These are phyloP conservation scores for Hemisphaericaspora xylofermentans DNA, from an alignment of 1,139 yeast genomes.

Conservation along the genomic window DNA sequence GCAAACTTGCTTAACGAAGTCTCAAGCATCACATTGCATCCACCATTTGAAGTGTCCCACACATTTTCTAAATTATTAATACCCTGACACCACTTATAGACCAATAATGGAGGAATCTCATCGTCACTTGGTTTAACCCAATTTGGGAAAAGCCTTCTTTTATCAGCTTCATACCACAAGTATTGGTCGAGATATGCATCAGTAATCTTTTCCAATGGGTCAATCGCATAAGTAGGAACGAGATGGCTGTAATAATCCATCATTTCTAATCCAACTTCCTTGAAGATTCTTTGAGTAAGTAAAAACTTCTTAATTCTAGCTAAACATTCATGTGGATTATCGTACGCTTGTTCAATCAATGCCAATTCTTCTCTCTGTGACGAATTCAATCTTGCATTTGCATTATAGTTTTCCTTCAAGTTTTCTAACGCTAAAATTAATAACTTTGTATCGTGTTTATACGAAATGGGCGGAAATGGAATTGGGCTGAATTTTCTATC, in stretches of 20 bases:
- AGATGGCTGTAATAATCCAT: slow-evolving; percentile 86
- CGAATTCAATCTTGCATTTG: slow-evolving; percentile 83
- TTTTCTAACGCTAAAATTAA: slow-evolving; percentile 87
- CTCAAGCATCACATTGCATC: slow-evolving; percentile 82
- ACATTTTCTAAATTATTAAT: slow-evolving; percentile 73
- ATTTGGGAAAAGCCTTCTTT: slow-evolving; percentile 83
- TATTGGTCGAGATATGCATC: slow-evolving; percentile 97
- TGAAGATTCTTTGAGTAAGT: slow-evolving; percentile 87
- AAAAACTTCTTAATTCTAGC: slow-evolving; percentile 80
- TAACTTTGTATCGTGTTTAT: slow-evolving; percentile 90
- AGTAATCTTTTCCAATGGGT: slow-evolving; percentile 91
- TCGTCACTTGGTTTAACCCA: slow-evolving; percentile 97
- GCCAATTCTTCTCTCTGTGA: slow-evolving; percentile 91
- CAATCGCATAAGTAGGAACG: slow-evolving; percentile 83
- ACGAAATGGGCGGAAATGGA: slow-evolving; percentile 90
- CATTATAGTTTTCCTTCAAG: slow-evolving; percentile 76
- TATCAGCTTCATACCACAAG: slow-evolving; percentile 93
- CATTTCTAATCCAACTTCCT: slow-evolving; percentile 86
- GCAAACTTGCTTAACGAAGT: slow-evolving; percentile 67
- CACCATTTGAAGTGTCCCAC: slow-evolving; percentile 77
- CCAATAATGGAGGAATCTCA: slow-evolving; percentile 88
- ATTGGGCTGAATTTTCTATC: slow-evolving; percentile 80
- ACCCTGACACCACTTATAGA: slow-evolving; percentile 96
- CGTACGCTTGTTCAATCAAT: slow-evolving; percentile 92
- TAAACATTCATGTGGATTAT: slow-evolving; percentile 91